These are phyloP conservation scores for Annona cherimola DNA, from an alignment of 164 flowering plant species.

Conservation along the genomic window DNA sequence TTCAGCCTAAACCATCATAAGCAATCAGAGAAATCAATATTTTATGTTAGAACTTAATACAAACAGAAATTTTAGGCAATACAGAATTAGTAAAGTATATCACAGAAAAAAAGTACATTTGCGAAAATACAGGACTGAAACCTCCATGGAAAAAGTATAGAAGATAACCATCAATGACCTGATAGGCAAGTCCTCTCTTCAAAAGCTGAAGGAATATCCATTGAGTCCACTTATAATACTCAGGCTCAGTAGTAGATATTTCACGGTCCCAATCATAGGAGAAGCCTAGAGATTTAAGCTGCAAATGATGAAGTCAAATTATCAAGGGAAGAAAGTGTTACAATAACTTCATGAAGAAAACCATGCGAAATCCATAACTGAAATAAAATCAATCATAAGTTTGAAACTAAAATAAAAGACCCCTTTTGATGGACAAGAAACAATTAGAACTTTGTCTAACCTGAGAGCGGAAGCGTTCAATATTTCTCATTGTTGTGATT, in stretches of 20 bases:
- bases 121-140: neutral
- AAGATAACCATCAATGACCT: conserved; percentile 35
- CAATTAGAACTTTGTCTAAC: conserved; percentile 28
- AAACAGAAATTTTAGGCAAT: neutral
- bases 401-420: neutral
- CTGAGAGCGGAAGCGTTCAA: conserved; percentile 81
- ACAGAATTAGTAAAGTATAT: neutral
- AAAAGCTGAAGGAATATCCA: conserved; percentile 95
- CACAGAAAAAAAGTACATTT: neutral
- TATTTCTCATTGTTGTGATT: conserved; percentile 72
- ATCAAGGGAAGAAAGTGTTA: conserved; percentile 4
- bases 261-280: conserved; percentile 99
- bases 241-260: conserved; percentile 88
- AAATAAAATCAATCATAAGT: neutral
- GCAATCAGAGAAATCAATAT: neutral
- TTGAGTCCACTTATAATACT: conserved; percentile 94
- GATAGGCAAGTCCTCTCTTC: conserved; percentile 92
- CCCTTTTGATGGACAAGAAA: neutral
- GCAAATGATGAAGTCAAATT: conserved; percentile 3
- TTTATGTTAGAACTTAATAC: neutral
- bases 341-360: neutral
- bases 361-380: neutral
- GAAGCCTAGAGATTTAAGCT: conserved; percentile 91
- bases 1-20: conserved; percentile 57
- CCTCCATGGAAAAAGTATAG: conserved; percentile 1